Evolutionary conservation across 192 early-diverging fungal genomes (phyloP).

Genomic region (Entophlyctis luteolus): DNA sequence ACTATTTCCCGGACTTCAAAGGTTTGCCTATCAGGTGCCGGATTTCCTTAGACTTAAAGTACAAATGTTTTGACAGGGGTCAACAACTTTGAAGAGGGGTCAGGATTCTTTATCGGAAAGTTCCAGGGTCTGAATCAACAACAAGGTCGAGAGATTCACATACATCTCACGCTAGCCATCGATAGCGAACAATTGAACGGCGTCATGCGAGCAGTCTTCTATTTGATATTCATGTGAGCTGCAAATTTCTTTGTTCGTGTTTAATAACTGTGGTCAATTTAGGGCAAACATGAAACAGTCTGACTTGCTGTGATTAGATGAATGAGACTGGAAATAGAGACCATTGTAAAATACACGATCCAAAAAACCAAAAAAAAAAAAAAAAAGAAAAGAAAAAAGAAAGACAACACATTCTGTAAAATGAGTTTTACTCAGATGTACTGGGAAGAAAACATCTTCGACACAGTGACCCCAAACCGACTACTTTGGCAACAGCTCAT

Average conservation of each 20-base stretch:
- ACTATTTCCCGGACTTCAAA: constrained; percentile 66
- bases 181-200: constrained; percentile 52
- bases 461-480: neutral
- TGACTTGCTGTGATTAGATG: too few relatives aligned
- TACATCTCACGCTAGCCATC: constrained; percentile 60
- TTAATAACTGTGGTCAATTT: too few relatives aligned
- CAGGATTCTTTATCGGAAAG: constrained; percentile 37
- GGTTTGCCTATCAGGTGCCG: too few relatives aligned
- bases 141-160: constrained; percentile 46
- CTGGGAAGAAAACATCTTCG: too few relatives aligned
- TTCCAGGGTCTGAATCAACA: constrained; percentile 38
- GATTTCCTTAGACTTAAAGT: too few relatives aligned
- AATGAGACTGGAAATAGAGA: too few relatives aligned
- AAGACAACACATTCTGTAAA: neutral
- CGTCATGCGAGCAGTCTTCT: constrained; percentile 27
- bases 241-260: too few relatives aligned
- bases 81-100: constrained; percentile 38
- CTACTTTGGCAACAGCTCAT: constrained; percentile 19
- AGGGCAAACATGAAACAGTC: too few relatives aligned
- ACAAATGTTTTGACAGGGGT: constrained; percentile 37
- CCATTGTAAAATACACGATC: too few relatives aligned
- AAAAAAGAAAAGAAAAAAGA: neutral
- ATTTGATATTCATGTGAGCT: constrained; percentile 17
- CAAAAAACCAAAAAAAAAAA: too few relatives aligned
- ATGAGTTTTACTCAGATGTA: neutral